Base-by-base conservation (phyloP, 2,329 filamentous ascomycete genomes). In the Truncatella angustata region DNA sequence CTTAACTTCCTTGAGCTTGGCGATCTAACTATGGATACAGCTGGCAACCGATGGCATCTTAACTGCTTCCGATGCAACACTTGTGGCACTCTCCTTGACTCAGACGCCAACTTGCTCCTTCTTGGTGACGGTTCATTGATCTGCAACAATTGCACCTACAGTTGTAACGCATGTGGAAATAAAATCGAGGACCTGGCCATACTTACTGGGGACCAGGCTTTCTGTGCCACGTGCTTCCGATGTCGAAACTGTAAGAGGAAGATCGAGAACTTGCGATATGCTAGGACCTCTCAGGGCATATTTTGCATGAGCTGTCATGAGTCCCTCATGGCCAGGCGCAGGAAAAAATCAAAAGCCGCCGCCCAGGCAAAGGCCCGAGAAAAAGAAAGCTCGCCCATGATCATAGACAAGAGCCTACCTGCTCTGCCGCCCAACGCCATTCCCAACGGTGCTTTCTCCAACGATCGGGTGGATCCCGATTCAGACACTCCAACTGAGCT, bases 251-350 rank as follows among this genome's bases (percentile, higher is more conserved):
- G 94, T 79, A 99, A 97, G 77, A 86, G 90, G 68, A 97, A 97
- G 77, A 99, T 99, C 55, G 94, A 99, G 72, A 99, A 99, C 69
- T 79, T 99, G 58, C 87, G 93, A 69, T 99, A 97, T 83, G 94
- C 94, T 50, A 86, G 94, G 66, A 99, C 94, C 1, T 97, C 93
- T 6, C 94, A 97, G 71, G 94, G 94, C 55, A 99, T 99, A 62
- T 97, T 99, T 68, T 99, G 94, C 75, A 99, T 99, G 94, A 91
- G 87, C 65, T 99, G 94, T 69, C 94, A 99, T 67, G 94, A 99
- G 72, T 94, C 91, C 24, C 74, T 99, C 49, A 97, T 97, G 91
- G 91, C 93, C 46, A 81, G 93, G 57, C 82, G 93, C 58, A 83
- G 91, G 64, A 97, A 97, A 74, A 91, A 90, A 70, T 86, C 87